A percentile compares a stretch with the other conserved stretches of the same genome.
phyloP scores from a whole-genome alignment of 2,329 filamentous ascomycete genomes.

The Dothideomycetidae sp. region DNA sequence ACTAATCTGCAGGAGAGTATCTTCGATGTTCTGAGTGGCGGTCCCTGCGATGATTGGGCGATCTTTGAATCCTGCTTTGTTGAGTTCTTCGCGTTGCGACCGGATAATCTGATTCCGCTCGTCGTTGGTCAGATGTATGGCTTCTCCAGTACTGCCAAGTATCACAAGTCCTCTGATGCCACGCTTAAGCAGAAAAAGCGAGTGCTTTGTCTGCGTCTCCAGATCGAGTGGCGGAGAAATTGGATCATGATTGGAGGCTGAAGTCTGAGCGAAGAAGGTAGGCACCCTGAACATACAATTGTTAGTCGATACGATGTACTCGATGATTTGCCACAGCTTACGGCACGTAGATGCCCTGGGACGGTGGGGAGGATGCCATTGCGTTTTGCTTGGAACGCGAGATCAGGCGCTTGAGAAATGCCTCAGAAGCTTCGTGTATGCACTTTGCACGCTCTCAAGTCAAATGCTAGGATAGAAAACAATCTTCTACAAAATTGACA shows the following conservation, averaged over 20 bases:
- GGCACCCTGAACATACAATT: constrained; percentile 30
- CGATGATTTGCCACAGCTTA: constrained; percentile 4
- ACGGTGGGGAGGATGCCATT: constrained; percentile 28
- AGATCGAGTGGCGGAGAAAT: constrained; percentile 42
- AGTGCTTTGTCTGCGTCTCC: constrained; percentile 43
- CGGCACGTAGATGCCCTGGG: constrained; percentile 41
- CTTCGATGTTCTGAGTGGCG: constrained; percentile 46
- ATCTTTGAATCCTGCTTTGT: constrained; percentile 40
- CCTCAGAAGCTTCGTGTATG: no score
- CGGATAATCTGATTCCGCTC: constrained; percentile 43
- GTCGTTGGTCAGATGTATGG: constrained; percentile 44
- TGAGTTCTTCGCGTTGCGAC: constrained; percentile 42
- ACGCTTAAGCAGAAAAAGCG: constrained; percentile 43
- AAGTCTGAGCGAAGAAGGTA: constrained; percentile 46
- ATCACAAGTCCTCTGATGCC: constrained; percentile 49
- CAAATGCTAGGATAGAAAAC: no score
- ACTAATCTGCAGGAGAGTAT: constrained; percentile 43
- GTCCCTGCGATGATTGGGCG: constrained; percentile 51
- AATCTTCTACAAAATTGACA: no score
- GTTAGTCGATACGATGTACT: constrained; percentile 1
- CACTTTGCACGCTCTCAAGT: no score
- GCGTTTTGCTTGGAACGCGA: no score
- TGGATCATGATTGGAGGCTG: constrained; percentile 29
- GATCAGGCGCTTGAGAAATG: no score
- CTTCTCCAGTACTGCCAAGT: constrained; percentile 50